phyloP scores from a whole-genome alignment of 768 basidiomycete species.

The Suillus americanus region DNA sequence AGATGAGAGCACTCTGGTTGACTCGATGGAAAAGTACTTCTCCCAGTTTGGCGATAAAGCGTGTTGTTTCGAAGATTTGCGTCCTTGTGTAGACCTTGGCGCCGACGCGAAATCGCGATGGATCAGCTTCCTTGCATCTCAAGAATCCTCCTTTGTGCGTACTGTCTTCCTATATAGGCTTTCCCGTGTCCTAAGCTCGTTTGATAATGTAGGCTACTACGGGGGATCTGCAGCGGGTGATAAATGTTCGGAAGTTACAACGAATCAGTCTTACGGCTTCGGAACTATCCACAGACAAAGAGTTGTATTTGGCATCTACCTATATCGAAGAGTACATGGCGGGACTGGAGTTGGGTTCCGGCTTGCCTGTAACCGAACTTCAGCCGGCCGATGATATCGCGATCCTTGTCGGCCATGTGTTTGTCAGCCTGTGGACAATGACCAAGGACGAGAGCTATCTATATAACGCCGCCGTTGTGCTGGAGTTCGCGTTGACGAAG shows the following conservation, averaged over 20 bases:
- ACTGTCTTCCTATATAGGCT: constrained; percentile 15
- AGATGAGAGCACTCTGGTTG: constrained; percentile 48
- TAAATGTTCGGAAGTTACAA: constrained; percentile 75
- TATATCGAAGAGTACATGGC: constrained; percentile 65
- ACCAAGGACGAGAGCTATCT: constrained; percentile 57
- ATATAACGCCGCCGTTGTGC: constrained; percentile 58
- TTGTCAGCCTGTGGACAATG: constrained; percentile 63
- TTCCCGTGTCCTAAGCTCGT: not conserved
- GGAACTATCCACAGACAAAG: constrained; percentile 56
- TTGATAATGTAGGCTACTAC: constrained; percentile 41
- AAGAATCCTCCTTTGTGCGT: constrained; percentile 49
- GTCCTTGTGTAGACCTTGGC: constrained; percentile 57
- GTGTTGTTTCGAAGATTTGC: constrained; percentile 86
- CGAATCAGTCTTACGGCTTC: constrained; percentile 54
- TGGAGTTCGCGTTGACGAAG: constrained; percentile 70
- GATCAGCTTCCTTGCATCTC: constrained; percentile 50
- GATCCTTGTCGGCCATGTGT: constrained; percentile 68
- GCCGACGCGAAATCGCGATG: constrained; percentile 49
- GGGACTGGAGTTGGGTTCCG: constrained; percentile 63
- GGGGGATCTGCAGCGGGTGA: constrained; percentile 59
- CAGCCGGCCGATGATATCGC: constrained; percentile 88
- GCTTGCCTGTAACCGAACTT: constrained; percentile 72
- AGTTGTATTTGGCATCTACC: constrained; percentile 47
- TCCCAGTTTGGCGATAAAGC: constrained; percentile 73
- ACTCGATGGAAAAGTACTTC: constrained; percentile 67